phyloP scores from a whole-genome alignment of 345 rosid species.

The Rubroshorea leprosula region DNA sequence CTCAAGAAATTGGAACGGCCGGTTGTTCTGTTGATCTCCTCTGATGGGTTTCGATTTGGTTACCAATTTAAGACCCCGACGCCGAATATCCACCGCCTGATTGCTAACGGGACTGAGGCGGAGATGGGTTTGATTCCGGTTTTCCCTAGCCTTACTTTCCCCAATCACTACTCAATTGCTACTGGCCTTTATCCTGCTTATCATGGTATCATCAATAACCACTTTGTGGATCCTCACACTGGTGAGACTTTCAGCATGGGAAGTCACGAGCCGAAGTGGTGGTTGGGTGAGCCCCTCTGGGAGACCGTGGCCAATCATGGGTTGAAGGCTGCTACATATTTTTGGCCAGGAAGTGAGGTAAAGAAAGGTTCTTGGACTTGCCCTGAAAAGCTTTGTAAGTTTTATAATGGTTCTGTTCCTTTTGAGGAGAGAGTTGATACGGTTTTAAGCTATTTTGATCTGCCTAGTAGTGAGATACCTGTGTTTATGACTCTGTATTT shows the following conservation, averaged over 20 bases:
- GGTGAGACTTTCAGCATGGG: conserved; percentile 58
- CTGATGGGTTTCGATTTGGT: conserved; percentile 93
- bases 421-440: conserved; percentile 85
- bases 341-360: conserved; percentile 99
- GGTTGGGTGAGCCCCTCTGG: conserved; percentile 96
- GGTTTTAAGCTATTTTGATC: conserved; percentile 66
- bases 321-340: conserved; percentile 71
- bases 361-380: conserved; percentile 88
- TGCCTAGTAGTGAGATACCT: conserved; percentile 62
- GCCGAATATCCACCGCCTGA: conserved; percentile 68
- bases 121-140: conserved; percentile 84
- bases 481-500: conserved; percentile 77
- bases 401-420: conserved; percentile 67
- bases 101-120: conserved; percentile 78
- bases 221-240: conserved; percentile 52
- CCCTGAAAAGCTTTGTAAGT: conserved; percentile 48
- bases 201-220: conserved; percentile 76
- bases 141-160: conserved; percentile 81
- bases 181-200: conserved; percentile 87
- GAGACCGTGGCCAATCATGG: conserved; percentile 87
- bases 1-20: conserved; percentile 58
- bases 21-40: conserved; percentile 71
- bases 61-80: conserved; percentile 77
- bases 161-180: conserved; percentile 89
- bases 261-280: conserved; percentile 89